phyloP scores from a whole-genome alignment of 805 yeast genomes.

The Saccharomyces kudriavzevii region DNA sequence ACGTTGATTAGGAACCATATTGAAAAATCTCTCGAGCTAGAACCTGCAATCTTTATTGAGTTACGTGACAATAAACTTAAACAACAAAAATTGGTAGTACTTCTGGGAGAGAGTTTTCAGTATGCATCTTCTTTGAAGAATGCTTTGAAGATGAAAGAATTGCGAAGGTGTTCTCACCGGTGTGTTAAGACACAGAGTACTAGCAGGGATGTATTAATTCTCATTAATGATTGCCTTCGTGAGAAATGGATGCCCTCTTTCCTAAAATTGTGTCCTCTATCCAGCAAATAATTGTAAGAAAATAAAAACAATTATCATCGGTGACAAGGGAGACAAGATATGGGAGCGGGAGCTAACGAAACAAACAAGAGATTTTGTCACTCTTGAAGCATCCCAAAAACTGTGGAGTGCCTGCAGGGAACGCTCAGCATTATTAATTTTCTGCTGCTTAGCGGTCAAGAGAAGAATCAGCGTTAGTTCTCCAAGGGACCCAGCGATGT shows the following conservation, averaged over 20 bases:
- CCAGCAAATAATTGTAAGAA: constrained; percentile 94
- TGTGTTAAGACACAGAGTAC: constrained; percentile 95
- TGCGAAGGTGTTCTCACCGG: constrained; percentile 99
- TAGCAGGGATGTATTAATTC: constrained; percentile 89
- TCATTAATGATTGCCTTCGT: constrained; percentile 94
- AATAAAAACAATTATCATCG: constrained; percentile 87
- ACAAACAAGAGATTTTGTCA: constrained; percentile 40
- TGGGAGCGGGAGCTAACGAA: constrained; percentile 42
- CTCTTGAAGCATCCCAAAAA: constrained; percentile 84
- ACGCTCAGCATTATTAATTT: constrained; percentile 87
- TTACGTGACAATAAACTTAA: constrained; percentile 68
- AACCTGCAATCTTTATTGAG: constrained; percentile 60
- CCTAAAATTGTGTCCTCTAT: constrained; percentile 94
- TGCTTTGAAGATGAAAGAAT: constrained; percentile 95
- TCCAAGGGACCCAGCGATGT: constrained; percentile 96
- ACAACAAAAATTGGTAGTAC: constrained; percentile 74
- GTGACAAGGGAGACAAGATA: constrained; percentile 70
- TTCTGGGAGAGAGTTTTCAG: constrained; percentile 96
- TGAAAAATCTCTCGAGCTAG: constrained; percentile 62
- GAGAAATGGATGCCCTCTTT: constrained; percentile 88
- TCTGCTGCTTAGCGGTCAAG: constrained; percentile 92
- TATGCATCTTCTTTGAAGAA: constrained; percentile 97
- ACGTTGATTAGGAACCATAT: constrained; percentile 80
- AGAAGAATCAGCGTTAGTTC: constrained; percentile 95
- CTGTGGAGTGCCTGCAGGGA: constrained; percentile 97